Evolutionary conservation across 1,139 yeast species (phyloP).

Genomic region (Suhomyces bokatorum): DNA sequence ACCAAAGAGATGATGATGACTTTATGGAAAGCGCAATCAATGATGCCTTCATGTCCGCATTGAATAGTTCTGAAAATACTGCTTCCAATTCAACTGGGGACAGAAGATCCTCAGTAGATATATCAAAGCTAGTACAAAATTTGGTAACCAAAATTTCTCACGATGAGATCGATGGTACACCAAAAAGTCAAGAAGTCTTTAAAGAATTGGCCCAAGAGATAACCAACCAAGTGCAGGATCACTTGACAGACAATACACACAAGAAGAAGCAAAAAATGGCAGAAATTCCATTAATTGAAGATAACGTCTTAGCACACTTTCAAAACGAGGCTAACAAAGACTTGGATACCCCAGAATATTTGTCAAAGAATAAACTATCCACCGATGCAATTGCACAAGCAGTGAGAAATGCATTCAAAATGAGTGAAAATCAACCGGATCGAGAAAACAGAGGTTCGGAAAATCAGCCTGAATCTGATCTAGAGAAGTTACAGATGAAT

Average conservation of each 20-base stretch:
- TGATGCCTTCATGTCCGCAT: constrained; percentile 36
- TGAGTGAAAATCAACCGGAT: not conserved
- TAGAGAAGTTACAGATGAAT: constrained; percentile 56
- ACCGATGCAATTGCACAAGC: constrained; percentile 28
- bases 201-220: constrained; percentile 38
- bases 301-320: constrained; percentile 40
- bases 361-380: constrained; percentile 2
- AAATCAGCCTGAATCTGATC: constrained; percentile 33
- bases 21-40: constrained; percentile 35
- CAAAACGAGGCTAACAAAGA: constrained; percentile 38
- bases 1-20: constrained; percentile 13
- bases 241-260: constrained; percentile 17
- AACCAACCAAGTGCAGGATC: constrained; percentile 36
- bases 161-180: constrained; percentile 9
- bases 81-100: not conserved
- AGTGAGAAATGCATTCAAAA: constrained; percentile 25
- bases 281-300: constrained; percentile 40
- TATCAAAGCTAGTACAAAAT: constrained; percentile 25
- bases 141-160: constrained; percentile 23
- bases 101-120: constrained; percentile 14
- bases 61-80: constrained; percentile 10
- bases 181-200: constrained; percentile 23
- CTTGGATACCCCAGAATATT: not conserved
- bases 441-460: not conserved
- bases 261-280: constrained; percentile 14